Percentiles rank a stretch among this genome's conserved stretches.
These are phyloP conservation scores for Plasmopara halstedii DNA, from an alignment of 352 stramenopile species.

Conservation along the genomic window DNA sequence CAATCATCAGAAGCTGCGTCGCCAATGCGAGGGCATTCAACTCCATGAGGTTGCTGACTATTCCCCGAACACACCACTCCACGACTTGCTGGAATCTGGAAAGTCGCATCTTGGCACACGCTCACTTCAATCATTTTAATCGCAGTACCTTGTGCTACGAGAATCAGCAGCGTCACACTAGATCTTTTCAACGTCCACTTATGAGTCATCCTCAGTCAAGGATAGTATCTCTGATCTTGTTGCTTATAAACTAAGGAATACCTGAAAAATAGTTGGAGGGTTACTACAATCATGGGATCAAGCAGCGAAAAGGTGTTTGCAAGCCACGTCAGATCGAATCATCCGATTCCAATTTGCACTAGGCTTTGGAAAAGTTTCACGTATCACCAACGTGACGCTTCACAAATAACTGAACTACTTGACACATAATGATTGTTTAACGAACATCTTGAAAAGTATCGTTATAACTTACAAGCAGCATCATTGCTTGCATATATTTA, in stretches of 20 bases:
- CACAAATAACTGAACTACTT: background rate
- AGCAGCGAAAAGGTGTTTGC: constrained; percentile 8
- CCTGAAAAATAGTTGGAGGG: constrained; percentile 4
- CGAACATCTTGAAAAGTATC: too few species aligned
- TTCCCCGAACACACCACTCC: constrained; percentile 26
- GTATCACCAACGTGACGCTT: background rate
- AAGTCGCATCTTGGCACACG: constrained; percentile 42
- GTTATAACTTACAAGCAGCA: too few species aligned
- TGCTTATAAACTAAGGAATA: constrained; percentile 9
- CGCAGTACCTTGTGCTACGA: background rate
- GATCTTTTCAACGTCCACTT: constrained; percentile 3
- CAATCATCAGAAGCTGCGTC: constrained; percentile 24
- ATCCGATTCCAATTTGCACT: constrained; percentile 7
- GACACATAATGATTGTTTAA: too few species aligned
- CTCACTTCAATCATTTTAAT: constrained; percentile 10
- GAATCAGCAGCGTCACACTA: constrained; percentile 2
- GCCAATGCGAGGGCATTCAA: constrained; percentile 23
- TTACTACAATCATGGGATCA: constrained; percentile 17
- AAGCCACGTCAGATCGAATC: constrained; percentile 1
- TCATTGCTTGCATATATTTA: too few species aligned
- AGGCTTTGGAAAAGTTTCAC: background rate
- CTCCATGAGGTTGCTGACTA: constrained; percentile 14
- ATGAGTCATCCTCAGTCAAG: constrained; percentile 7
- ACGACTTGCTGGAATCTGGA: constrained; percentile 16
- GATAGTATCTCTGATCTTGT: constrained; percentile 6